Evolutionary conservation across 129 eudicot genomes (phyloP).

Genomic region (Centaurea solstitialis): DNA sequence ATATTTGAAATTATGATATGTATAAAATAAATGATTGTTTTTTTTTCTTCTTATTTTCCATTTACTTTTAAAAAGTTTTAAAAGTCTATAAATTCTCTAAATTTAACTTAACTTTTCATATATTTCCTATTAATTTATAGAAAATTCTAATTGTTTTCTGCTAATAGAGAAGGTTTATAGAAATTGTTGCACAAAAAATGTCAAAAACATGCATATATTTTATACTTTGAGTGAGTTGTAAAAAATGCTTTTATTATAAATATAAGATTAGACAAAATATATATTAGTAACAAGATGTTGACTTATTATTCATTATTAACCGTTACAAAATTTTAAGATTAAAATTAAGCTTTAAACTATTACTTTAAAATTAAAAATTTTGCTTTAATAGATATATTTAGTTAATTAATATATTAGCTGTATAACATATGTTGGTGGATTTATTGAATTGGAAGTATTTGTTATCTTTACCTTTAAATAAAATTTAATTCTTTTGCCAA

Average conservation of each 20-base stretch:
- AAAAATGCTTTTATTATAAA: no score
- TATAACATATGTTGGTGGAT: background rate
- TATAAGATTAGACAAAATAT: no score
- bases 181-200: background rate
- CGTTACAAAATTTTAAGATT: background rate
- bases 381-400: background rate
- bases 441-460: background rate
- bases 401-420: background rate
- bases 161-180: background rate
- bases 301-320: background rate
- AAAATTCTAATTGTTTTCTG: background rate
- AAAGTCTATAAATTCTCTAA: background rate
- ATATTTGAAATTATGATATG: no score
- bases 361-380: background rate
- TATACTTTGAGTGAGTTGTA: background rate
- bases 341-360: background rate
- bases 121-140: background rate
- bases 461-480: background rate
- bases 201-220: background rate
- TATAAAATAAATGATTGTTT: no score
- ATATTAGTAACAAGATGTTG: background rate
- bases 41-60: no score
- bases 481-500: constrained; percentile 12
- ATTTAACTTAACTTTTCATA: no score
- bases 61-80: background rate